Evolutionary conservation across 2,329 filamentous ascomycete genomes (phyloP).

Genomic region (Chrysoporthe cubensis): DNA sequence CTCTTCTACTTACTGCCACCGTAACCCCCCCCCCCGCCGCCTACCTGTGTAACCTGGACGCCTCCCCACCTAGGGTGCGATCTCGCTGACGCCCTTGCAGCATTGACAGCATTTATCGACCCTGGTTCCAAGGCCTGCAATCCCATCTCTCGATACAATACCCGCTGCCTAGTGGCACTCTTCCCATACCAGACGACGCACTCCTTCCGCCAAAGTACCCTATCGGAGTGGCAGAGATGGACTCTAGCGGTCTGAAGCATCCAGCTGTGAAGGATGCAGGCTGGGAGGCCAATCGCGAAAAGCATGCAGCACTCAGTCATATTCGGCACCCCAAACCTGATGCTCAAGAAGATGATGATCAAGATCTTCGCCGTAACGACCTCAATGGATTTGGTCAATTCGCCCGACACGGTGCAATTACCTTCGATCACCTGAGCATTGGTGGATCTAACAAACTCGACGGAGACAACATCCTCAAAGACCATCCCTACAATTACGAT

Average conservation of each 20-base stretch:
- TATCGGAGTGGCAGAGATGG: slow-evolving; percentile 30
- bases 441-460: slow-evolving; percentile 34
- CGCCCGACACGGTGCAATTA: slow-evolving; percentile 12
- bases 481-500: slow-evolving; percentile 40
- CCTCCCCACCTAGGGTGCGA: neutral
- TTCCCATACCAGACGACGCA: slow-evolving; percentile 74
- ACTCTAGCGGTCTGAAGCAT: slow-evolving; percentile 1
- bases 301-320: slow-evolving; percentile 34
- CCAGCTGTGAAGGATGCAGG: neutral
- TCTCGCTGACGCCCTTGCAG: slow-evolving; percentile 46
- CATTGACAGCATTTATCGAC: slow-evolving; percentile 78
- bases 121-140: slow-evolving; percentile 73
- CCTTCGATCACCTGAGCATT: slow-evolving; percentile 30
- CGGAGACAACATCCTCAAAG: slow-evolving; percentile 42
- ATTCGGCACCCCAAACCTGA: slow-evolving; percentile 29
- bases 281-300: slow-evolving; percentile 28
- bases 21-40: neutral
- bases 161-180: slow-evolving; percentile 68
- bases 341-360: slow-evolving; percentile 27
- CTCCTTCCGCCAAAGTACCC: slow-evolving; percentile 77
- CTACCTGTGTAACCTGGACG: neutral
- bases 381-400: slow-evolving; percentile 11
- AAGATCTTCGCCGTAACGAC: slow-evolving; percentile 26
- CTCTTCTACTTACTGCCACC: neutral
- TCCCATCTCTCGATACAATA: slow-evolving; percentile 67